Conservation (phyloP, 768 basidiomycete genomes). For the Lentinula aciculospora region DNA sequence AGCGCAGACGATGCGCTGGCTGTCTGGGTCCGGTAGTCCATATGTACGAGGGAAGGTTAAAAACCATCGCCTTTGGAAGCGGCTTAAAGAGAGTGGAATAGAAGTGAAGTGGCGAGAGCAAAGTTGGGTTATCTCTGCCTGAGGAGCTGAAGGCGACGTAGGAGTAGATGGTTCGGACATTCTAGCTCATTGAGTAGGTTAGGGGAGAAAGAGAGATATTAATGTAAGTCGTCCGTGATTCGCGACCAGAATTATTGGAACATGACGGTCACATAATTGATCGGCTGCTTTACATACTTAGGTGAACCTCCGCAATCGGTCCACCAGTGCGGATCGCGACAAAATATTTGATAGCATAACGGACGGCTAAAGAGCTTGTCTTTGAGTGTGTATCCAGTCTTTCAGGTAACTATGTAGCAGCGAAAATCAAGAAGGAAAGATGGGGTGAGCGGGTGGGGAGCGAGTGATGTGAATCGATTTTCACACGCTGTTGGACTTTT, state of each 20-base stretch:
- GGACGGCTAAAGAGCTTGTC: too few relatives aligned
- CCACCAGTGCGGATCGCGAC: background rate
- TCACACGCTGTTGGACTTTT: too few relatives aligned
- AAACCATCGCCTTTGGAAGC: slow-evolving; percentile 3
- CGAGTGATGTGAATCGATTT: too few relatives aligned
- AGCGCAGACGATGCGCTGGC: slow-evolving; percentile 1
- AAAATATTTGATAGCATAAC: too few relatives aligned
- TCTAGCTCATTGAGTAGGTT: background rate
- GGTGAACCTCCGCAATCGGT: background rate
- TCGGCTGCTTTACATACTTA: background rate
- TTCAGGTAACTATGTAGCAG: too few relatives aligned
- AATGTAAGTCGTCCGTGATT: background rate
- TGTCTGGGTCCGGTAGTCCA: slow-evolving; percentile 1
- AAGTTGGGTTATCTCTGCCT: slow-evolving; percentile 6
- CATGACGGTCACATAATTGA: background rate
- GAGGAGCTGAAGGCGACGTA: background rate
- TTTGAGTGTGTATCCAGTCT: too few relatives aligned
- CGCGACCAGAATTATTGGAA: background rate
- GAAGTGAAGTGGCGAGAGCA: slow-evolving; percentile 4
- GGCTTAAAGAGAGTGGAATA: slow-evolving; percentile 4
- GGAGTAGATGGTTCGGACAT: slow-evolving; percentile 2
- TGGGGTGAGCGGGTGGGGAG: too few relatives aligned
- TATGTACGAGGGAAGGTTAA: slow-evolving; percentile 5
- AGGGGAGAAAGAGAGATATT: background rate
- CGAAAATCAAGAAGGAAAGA: too few relatives aligned